Evolutionary conservation across 2,329 filamentous ascomycete genomes (phyloP), one percentile per base, ranked within the genome.

Genomic region (Calcarisporium arbuscula): DNA sequence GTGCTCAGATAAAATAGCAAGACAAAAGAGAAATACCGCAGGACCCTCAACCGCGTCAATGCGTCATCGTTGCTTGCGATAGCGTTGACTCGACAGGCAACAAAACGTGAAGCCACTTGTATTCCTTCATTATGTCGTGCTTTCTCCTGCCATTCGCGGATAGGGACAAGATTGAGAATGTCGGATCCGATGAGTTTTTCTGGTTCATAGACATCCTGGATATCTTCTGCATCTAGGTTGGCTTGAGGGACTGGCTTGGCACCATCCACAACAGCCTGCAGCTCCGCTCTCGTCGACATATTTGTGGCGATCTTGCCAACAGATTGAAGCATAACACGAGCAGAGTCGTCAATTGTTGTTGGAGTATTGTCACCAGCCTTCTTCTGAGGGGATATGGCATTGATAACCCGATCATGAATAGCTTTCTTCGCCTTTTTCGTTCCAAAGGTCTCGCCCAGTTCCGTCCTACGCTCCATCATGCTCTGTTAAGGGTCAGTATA

Each of bases 371-470:
- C 53, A 16, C 57, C 51, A 23, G 46, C 34, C 36, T 47, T 54
- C 43, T 54, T 61, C 50, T 56, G 54, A 27, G 66, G 58, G 27
- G 60, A 62, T 46, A 90, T 86, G 14, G 82, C 82, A 51, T 89
- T 88, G 48, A 84, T 71, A 3, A 78, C 77, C 43, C 74, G 69
- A 36, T 80, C 74, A 19, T 72, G 68, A 46, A 92, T 77, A 2
- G 77, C 82, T 62, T 89, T 90, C 68, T 80, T 83, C 16, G 85
- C 82, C 61, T 89, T 90, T 65, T 85, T 88, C 18, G 85, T 90
- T 56, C 86, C 86, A 51, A 94, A 94, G 20, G 82, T 78, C 48
- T 84, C 72, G 26, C 83, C 84, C 10, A 94, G 76, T 3, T 80
- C 75, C 47, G 78, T 80, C 47, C 75, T 76, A 52, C 74, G 73